Conservation (phyloP, 805 yeast species). For the Alloascoidea hylecoeti region DNA sequence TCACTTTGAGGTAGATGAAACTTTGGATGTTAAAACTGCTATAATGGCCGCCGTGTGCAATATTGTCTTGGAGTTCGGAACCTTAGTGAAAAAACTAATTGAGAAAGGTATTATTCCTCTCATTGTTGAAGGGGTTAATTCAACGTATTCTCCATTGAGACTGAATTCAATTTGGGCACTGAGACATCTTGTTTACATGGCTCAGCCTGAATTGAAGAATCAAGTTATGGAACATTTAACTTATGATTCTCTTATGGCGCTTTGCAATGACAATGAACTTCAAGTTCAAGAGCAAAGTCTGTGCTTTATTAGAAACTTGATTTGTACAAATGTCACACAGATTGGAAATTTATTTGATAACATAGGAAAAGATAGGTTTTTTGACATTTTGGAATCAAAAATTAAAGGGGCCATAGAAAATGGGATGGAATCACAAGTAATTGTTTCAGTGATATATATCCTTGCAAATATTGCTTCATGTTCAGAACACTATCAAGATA, state of each 20-base stretch:
- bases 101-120: conserved; percentile 16
- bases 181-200: conserved; percentile 22
- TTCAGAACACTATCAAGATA: conserved; percentile 23
- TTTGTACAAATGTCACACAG: conserved; percentile 24
- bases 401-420: conserved; percentile 11
- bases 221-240: conserved; percentile 24
- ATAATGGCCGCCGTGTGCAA: conserved; percentile 26
- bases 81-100: conserved; percentile 13
- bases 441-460: conserved; percentile 26
- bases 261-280: conserved; percentile 25
- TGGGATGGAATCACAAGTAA: conserved; percentile 18
- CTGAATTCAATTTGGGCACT: conserved; percentile 26
- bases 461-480: conserved; percentile 36
- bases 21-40: conserved; percentile 20
- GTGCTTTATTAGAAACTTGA: conserved; percentile 35
- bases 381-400: conserved; percentile 20
- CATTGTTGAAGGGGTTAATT: conserved; percentile 16
- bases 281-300: conserved; percentile 37
- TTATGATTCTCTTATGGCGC: conserved; percentile 23
- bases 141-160: conserved; percentile 17
- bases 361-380: conserved; percentile 18
- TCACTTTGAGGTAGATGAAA: conserved; percentile 10
- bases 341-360: conserved; percentile 18
- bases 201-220: conserved; percentile 19
- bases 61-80: conserved; percentile 25